Percentiles rank a stretch among this genome's conserved stretches.
These are phyloP conservation scores for Pelargonium cotyledonis DNA, from an alignment of 441 rosid species.

Conservation along the genomic window DNA sequence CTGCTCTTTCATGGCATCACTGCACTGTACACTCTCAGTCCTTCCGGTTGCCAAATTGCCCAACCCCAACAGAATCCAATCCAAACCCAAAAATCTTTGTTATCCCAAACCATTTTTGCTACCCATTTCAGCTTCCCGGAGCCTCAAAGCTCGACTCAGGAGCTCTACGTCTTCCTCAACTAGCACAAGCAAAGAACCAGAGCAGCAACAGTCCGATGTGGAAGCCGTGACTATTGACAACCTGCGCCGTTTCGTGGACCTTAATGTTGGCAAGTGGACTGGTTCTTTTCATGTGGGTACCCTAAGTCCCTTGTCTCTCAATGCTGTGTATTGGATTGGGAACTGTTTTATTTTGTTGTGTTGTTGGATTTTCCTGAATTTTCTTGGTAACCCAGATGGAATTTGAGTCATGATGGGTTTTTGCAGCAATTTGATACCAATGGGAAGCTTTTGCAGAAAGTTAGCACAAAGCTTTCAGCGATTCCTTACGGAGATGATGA, in stretches of 20 bases:
- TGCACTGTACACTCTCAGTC: slow-evolving; percentile 17
- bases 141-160: slow-evolving; percentile 22
- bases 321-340: background rate
- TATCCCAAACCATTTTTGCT: slow-evolving; percentile 9
- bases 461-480: slow-evolving; percentile 63
- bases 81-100: slow-evolving; percentile 15
- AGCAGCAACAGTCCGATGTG: background rate
- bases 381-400: background rate
- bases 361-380: background rate
- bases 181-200: slow-evolving; percentile 20
- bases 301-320: background rate
- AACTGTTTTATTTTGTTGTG: background rate
- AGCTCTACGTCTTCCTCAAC: slow-evolving; percentile 22
- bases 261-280: slow-evolving; percentile 70
- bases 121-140: slow-evolving; percentile 22
- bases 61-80: slow-evolving; percentile 5
- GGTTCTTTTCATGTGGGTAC: slow-evolving; percentile 66
- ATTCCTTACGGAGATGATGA: slow-evolving; percentile 83
- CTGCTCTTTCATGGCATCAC: slow-evolving; percentile 26
- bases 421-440: slow-evolving; percentile 77
- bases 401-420: background rate
- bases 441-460: slow-evolving; percentile 61
- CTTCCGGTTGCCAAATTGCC: slow-evolving; percentile 12
- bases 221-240: slow-evolving; percentile 55
- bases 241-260: slow-evolving; percentile 56